Percentiles rank a stretch among this genome's conserved stretches.
These are phyloP conservation scores for Diaporthe amygdali DNA, from an alignment of 2,329 filamentous ascomycete species.

Conservation along the genomic window DNA sequence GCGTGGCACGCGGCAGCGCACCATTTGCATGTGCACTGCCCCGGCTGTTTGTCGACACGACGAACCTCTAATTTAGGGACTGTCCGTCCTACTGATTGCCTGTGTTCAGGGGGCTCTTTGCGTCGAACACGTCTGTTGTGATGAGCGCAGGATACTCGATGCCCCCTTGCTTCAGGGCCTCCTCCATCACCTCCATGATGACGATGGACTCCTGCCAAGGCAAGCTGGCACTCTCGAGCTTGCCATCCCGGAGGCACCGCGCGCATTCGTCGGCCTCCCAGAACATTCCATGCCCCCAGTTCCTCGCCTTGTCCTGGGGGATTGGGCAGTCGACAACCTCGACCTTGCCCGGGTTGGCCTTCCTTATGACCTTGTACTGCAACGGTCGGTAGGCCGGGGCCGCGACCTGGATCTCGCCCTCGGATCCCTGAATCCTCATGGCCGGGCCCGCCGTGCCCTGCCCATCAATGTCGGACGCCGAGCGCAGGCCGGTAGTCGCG, in stretches of 20 bases:
- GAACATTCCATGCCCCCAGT: slow-evolving; percentile 81
- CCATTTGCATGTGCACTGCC: background rate
- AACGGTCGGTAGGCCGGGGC: slow-evolving; percentile 74
- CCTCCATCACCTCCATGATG: slow-evolving; percentile 79
- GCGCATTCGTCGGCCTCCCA: slow-evolving; percentile 52
- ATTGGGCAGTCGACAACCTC: slow-evolving; percentile 60
- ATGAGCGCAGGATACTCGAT: slow-evolving; percentile 61
- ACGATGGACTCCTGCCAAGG: slow-evolving; percentile 78
- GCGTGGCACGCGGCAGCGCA: background rate
- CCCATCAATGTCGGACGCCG: slow-evolving; percentile 66
- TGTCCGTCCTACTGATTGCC: slow-evolving; percentile 39
- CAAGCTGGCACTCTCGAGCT: slow-evolving; percentile 74
- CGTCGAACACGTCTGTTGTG: slow-evolving; percentile 62
- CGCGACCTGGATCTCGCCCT: slow-evolving; percentile 82
- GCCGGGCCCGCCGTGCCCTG: slow-evolving; percentile 65
- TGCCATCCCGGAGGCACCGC: slow-evolving; percentile 69
- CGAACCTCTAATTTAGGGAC: background rate
- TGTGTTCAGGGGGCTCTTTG: slow-evolving; percentile 67
- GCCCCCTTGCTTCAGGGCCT: slow-evolving; percentile 57
- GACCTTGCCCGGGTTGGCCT: slow-evolving; percentile 50
- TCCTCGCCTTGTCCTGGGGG: slow-evolving; percentile 51
- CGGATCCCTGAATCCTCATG: slow-evolving; percentile 80
- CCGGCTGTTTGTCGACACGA: slow-evolving; percentile 2
- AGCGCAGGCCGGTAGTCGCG: slow-evolving; percentile 69
- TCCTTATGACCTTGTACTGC: slow-evolving; percentile 67